These are phyloP conservation scores for Massospora cicadina DNA, from an alignment of 371 early-diverging fungal species.

Conservation along the genomic window DNA sequence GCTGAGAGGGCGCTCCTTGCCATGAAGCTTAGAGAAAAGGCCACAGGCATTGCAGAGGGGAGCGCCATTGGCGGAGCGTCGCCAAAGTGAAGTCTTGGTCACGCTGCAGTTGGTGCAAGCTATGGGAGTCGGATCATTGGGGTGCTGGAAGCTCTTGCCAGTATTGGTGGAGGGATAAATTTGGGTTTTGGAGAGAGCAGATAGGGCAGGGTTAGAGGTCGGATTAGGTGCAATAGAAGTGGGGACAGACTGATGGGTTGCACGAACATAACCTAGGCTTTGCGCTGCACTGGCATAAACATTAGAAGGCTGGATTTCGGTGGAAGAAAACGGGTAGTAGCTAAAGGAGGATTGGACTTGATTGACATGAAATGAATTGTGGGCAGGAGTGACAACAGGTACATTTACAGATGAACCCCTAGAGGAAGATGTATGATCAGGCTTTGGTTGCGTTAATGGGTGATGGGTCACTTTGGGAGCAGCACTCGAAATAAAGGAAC, in stretches of 20 bases:
- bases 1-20: slow-evolving; percentile 56
- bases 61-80: slow-evolving; percentile 57
- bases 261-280: neutral
- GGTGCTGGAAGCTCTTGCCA: neutral
- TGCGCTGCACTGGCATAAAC: neutral
- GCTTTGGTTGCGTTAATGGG: neutral
- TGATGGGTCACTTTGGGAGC: neutral
- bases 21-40: slow-evolving; percentile 65
- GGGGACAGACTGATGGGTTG: neutral
- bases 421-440: neutral
- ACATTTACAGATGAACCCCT: neutral
- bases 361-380: too few species aligned
- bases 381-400: neutral
- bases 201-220: neutral
- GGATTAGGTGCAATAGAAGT: neutral
- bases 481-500: neutral
- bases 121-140: slow-evolving; percentile 8
- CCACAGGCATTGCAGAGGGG: slow-evolving; percentile 49
- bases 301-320: neutral
- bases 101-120: slow-evolving; percentile 83
- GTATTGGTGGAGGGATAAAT: neutral
- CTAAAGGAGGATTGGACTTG: neutral
- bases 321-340: neutral
- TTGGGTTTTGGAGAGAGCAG: neutral
- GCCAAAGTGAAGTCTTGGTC: slow-evolving; percentile 89